These are phyloP conservation scores for Cyclostephanos tholiformis DNA, from an alignment of 108 stramenopile species.

Conservation along the genomic window DNA sequence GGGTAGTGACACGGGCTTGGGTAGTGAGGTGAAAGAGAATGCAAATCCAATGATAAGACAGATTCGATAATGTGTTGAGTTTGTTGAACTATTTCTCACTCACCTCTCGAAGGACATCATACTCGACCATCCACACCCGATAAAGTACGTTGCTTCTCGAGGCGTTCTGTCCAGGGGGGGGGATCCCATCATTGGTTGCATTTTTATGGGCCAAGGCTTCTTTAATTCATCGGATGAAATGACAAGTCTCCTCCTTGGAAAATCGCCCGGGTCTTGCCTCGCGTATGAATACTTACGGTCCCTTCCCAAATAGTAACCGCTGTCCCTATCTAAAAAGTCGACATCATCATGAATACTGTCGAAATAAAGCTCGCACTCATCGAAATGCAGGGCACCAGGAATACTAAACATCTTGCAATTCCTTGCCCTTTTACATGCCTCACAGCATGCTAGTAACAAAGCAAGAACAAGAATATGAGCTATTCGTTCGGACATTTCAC, in stretches of 20 bases:
- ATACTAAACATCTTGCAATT: conserved; percentile 28
- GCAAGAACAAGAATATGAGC: too few relatives aligned
- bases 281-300: conserved; percentile 27
- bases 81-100: not conserved
- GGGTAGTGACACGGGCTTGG: conserved; percentile 33
- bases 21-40: too few relatives aligned
- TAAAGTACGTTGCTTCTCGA: conserved; percentile 14
- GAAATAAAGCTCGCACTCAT: conserved; percentile 54
- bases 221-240: not conserved
- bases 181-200: conserved; percentile 2
- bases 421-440: conserved; percentile 23
- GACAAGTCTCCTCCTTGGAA: conserved; percentile 20
- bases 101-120: conserved; percentile 29
- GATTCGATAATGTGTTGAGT: not conserved
- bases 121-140: conserved; percentile 52
- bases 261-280: conserved; percentile 7
- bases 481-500: too few relatives aligned
- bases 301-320: conserved; percentile 15
- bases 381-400: conserved; percentile 21
- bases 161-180: not conserved
- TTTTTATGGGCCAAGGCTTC: not conserved
- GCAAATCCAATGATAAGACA: too few relatives aligned
- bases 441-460: conserved; percentile 43
- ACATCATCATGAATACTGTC: conserved; percentile 23
- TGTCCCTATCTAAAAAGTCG: conserved; percentile 25